Conservation (phyloP, 2,329 filamentous ascomycete species). For the Aspergillus aculeatus region DNA sequence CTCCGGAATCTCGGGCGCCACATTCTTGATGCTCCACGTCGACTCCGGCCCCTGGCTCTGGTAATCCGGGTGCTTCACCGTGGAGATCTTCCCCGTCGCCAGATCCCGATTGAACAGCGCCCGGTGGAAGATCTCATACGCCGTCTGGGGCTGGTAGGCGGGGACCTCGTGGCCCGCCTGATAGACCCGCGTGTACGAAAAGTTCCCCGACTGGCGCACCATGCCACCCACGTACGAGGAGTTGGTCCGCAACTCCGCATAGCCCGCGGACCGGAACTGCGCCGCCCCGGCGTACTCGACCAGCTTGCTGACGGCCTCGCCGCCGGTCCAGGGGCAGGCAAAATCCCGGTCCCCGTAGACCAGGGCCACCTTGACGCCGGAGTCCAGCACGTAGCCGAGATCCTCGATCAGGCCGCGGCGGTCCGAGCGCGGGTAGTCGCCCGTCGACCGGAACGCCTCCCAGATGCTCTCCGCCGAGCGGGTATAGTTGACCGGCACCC, state of each 20-base stretch:
- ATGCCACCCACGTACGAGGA: slow-evolving; percentile 46
- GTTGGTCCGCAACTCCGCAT: slow-evolving; percentile 46
- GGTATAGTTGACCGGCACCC: slow-evolving; percentile 61
- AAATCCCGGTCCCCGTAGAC: slow-evolving; percentile 61
- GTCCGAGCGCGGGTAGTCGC: slow-evolving; percentile 50
- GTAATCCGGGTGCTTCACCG: slow-evolving; percentile 36
- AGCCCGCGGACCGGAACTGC: slow-evolving; percentile 52
- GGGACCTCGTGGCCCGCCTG: slow-evolving; percentile 52
- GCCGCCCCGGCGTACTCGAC: slow-evolving; percentile 47
- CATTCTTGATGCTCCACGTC: slow-evolving; percentile 48
- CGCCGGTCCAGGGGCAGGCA: slow-evolving; percentile 58
- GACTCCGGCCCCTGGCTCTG: slow-evolving; percentile 40
- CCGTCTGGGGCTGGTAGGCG: slow-evolving; percentile 56
- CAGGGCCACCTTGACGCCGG: slow-evolving; percentile 57
- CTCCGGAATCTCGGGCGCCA: slow-evolving; percentile 40
- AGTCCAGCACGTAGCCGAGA: slow-evolving; percentile 53
- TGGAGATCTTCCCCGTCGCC: slow-evolving; percentile 52
- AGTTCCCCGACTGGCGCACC: slow-evolving; percentile 49
- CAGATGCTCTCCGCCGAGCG: slow-evolving; percentile 45
- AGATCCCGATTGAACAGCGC: slow-evolving; percentile 53
- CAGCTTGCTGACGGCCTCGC: slow-evolving; percentile 52
- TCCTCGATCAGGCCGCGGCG: slow-evolving; percentile 40
- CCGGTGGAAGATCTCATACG: slow-evolving; percentile 55
- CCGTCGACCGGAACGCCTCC: slow-evolving; percentile 47
- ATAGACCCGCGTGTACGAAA: slow-evolving; percentile 51